These are phyloP conservation scores for Fistulinella prunicolor DNA, from an alignment of 768 basidiomycete species.

Conservation along the genomic window DNA sequence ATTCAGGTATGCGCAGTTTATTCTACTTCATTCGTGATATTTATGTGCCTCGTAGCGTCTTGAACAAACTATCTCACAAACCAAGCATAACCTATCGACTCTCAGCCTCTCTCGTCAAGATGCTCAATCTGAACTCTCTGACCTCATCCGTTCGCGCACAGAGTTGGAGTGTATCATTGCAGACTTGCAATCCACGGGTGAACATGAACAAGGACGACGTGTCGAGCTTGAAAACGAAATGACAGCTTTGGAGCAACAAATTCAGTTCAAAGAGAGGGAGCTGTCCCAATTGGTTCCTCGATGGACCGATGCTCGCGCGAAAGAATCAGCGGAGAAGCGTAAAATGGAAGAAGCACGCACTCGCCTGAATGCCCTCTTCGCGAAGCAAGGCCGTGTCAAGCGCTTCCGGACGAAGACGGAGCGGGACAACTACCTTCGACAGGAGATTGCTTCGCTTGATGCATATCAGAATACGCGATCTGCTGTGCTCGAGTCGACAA, in stretches of 20 bases:
- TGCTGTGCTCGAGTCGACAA: slow-evolving; percentile 52
- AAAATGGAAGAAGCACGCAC: slow-evolving; percentile 74
- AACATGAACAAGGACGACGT: slow-evolving; percentile 62
- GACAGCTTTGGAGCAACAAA: slow-evolving; percentile 51
- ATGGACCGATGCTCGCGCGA: slow-evolving; percentile 58
- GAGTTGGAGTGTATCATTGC: slow-evolving; percentile 81
- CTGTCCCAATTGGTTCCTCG: slow-evolving; percentile 65
- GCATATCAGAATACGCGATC: slow-evolving; percentile 56
- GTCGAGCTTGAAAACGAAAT: slow-evolving; percentile 67
- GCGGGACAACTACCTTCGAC: slow-evolving; percentile 77
- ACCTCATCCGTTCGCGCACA: slow-evolving; percentile 79
- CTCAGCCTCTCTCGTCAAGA: slow-evolving; percentile 68
- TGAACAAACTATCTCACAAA: slow-evolving; percentile 67
- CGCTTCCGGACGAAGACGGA: slow-evolving; percentile 83
- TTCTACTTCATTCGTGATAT: neutral
- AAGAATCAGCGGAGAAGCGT: slow-evolving; percentile 54
- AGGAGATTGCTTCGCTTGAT: slow-evolving; percentile 72
- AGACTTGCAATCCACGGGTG: slow-evolving; percentile 68
- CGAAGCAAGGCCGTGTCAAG: slow-evolving; percentile 86
- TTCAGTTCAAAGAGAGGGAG: slow-evolving; percentile 58
- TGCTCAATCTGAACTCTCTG: slow-evolving; percentile 78
- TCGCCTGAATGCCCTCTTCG: slow-evolving; percentile 69
- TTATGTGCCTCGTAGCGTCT: slow-evolving; percentile 49
- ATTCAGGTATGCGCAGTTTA: slow-evolving; percentile 56
- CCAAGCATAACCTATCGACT: slow-evolving; percentile 69